Evolutionary conservation across 768 basidiomycete genomes (phyloP).

Genomic region (Suillus luteus): DNA sequence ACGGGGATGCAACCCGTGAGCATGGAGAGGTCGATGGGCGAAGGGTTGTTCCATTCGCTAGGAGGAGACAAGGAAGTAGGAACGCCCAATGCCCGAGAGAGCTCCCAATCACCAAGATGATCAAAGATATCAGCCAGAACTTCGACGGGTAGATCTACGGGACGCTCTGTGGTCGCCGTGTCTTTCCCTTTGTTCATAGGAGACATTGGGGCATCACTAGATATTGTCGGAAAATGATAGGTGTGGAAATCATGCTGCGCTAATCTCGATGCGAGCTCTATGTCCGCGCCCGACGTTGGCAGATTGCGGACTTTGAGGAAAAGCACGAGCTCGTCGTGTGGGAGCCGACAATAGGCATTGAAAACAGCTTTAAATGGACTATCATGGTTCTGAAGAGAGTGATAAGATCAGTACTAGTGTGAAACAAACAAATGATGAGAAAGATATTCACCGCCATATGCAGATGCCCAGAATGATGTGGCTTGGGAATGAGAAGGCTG

Average conservation of each 20-base stretch:
- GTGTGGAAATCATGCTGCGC: constrained; percentile 75
- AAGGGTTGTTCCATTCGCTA: constrained; percentile 71
- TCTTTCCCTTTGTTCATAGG: constrained; percentile 23
- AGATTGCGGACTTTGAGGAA: constrained; percentile 75
- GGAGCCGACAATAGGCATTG: constrained; percentile 69
- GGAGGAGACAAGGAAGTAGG: constrained; percentile 70
- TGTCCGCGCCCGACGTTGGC: constrained; percentile 61
- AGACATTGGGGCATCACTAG: constrained; percentile 32
- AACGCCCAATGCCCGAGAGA: constrained; percentile 73
- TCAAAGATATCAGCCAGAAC: constrained; percentile 78
- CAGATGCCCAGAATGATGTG: constrained; percentile 8
- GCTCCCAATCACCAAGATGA: constrained; percentile 82
- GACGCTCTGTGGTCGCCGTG: constrained; percentile 35
- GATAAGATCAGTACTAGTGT: constrained; percentile 33
- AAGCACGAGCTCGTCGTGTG: constrained; percentile 66
- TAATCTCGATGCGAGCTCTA: constrained; percentile 69
- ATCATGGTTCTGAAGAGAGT: constrained; percentile 26
- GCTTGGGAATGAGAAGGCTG: constrained; percentile 12
- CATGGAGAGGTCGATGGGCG: constrained; percentile 69
- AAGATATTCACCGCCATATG: constrained; percentile 43
- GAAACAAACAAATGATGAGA: constrained; percentile 16
- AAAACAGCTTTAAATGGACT: constrained; percentile 48
- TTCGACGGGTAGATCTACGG: constrained; percentile 72
- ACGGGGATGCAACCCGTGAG: constrained; percentile 61
- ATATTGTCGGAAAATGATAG: constrained; percentile 54